Conservation (phyloP, 164 flowering plant species). For the Piper longum region DNA sequence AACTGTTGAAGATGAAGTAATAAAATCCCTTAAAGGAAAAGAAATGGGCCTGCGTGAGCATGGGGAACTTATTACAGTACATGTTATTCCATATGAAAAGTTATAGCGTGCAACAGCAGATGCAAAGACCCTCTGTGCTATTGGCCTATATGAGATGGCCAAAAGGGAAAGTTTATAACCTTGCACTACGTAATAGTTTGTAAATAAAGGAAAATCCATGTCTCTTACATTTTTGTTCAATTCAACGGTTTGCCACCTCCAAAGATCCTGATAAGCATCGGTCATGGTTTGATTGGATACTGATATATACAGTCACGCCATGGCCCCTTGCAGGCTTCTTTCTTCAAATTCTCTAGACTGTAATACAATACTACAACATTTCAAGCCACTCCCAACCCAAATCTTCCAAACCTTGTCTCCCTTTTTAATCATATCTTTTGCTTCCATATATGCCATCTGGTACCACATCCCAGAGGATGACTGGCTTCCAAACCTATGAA, state of each 20-base stretch:
- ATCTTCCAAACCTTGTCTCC: slow-evolving; percentile 59
- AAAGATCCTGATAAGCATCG: no score
- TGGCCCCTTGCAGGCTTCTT: slow-evolving; percentile 26
- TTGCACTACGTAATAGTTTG: background rate
- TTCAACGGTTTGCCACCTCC: no score
- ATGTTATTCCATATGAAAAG: slow-evolving; percentile 56
- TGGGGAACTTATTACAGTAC: slow-evolving; percentile 82
- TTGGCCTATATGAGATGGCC: slow-evolving; percentile 83
- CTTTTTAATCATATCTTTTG: slow-evolving; percentile 20
- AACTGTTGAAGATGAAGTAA: slow-evolving; percentile 31
- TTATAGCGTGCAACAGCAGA: slow-evolving; percentile 81
- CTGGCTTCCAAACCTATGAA: slow-evolving; percentile 11
- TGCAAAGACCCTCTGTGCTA: slow-evolving; percentile 54
- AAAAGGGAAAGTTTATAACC: slow-evolving; percentile 44
- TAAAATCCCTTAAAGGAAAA: slow-evolving; percentile 59
- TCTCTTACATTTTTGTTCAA: no score
- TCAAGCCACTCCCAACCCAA: slow-evolving; percentile 56
- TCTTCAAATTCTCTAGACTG: slow-evolving; percentile 29
- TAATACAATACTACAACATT: slow-evolving; percentile 40
- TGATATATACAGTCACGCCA: slow-evolving; percentile 35
- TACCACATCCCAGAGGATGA: slow-evolving; percentile 10
- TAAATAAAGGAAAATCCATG: no score
- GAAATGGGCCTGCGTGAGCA: slow-evolving; percentile 83
- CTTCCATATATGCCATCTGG: slow-evolving; percentile 10
- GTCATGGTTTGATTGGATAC: slow-evolving; percentile 17